Conservation (phyloP, 2,329 filamentous ascomycete species). For the Aspergillus tanneri region DNA sequence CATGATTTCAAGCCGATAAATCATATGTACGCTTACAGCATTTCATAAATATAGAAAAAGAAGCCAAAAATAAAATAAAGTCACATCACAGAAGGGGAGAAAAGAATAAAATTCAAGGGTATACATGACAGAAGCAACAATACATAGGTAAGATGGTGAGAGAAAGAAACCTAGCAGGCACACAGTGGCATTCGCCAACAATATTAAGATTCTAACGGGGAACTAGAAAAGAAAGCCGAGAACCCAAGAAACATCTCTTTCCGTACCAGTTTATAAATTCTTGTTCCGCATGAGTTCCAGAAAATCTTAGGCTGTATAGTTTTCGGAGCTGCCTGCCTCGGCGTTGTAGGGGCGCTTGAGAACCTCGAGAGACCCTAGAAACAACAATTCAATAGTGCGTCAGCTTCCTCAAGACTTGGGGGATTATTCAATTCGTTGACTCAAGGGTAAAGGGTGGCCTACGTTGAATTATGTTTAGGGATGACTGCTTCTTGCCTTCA, state of each 20-base stretch:
- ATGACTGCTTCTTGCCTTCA: conserved; percentile 64
- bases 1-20: too few relatives aligned
- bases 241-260: neutral
- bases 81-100: neutral
- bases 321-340: conserved; percentile 11
- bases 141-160: conserved; percentile 14
- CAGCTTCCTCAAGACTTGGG: neutral
- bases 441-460: conserved; percentile 38
- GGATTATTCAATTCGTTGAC: neutral
- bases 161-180: neutral
- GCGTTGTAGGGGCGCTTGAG: conserved; percentile 31
- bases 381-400: conserved; percentile 4
- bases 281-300: neutral
- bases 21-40: neutral
- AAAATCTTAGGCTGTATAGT: conserved; percentile 14
- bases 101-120: conserved; percentile 25
- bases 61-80: neutral
- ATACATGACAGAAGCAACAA: conserved; percentile 28
- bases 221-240: neutral
- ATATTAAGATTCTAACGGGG: neutral
- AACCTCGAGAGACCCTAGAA: conserved; percentile 34
- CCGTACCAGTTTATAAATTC: neutral
- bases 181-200: neutral
- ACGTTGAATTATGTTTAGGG: conserved; percentile 78
- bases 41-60: neutral